phyloP scores from a whole-genome alignment of 1,284 basidiomycete species.

The Cystobasidium pallidum region DNA sequence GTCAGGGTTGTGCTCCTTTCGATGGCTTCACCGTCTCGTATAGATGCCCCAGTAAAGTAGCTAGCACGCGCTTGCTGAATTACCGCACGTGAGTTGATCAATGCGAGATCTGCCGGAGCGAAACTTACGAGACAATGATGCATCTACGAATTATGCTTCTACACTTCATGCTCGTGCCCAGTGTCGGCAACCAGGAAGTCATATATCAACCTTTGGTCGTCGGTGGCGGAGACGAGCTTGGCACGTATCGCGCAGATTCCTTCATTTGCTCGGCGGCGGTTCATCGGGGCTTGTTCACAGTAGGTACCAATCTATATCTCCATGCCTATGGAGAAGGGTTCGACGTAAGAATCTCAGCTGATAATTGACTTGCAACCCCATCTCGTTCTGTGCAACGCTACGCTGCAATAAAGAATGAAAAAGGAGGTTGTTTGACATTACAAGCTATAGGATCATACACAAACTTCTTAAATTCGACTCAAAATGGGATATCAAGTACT shows the following conservation, averaged over 20 bases:
- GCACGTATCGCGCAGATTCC: conserved; percentile 78
- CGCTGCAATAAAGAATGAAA: conserved; percentile 64
- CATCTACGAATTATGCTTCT: neutral
- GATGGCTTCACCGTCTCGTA: conserved; percentile 68
- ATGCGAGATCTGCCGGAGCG: neutral
- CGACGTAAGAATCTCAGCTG: no score
- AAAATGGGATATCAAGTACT: conserved; percentile 70
- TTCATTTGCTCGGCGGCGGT: conserved; percentile 85
- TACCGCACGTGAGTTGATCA: conserved; percentile 60
- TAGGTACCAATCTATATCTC: neutral
- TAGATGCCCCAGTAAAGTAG: conserved; percentile 77
- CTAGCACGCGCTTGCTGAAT: conserved; percentile 70
- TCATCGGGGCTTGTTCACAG: conserved; percentile 59
- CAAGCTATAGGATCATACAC: conserved; percentile 72
- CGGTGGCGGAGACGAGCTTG: conserved; percentile 66
- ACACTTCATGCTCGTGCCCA: neutral
- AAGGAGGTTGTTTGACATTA: conserved; percentile 76
- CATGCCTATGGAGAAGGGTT: no score
- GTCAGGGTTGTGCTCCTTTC: conserved; percentile 70
- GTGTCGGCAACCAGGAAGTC: conserved; percentile 41
- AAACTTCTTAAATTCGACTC: conserved; percentile 65
- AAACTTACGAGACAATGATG: neutral
- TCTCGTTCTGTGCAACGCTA: conserved; percentile 60
- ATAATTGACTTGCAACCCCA: no score
- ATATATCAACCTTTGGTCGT: conserved; percentile 69